These are phyloP conservation scores for Penicillium soppii DNA, from an alignment of 495 filamentous ascomycete genomes.

Conservation along the genomic window DNA sequence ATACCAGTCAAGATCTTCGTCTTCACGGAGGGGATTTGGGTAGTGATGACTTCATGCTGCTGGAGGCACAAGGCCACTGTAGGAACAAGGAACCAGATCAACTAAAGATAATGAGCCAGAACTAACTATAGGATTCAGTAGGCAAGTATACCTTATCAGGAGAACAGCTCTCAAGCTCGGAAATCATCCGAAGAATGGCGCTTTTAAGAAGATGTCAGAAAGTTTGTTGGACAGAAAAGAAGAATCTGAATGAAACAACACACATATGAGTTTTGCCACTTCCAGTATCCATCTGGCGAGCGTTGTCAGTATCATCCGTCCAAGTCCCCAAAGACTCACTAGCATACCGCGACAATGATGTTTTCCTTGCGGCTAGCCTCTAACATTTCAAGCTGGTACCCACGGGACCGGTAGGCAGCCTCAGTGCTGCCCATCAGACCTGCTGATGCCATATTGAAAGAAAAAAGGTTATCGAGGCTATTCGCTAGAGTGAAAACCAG, in stretches of 20 bases:
- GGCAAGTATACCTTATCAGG: conserved; percentile 55
- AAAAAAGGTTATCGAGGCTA: no score
- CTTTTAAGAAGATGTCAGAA: conserved; percentile 37
- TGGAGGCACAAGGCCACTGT: conserved; percentile 74
- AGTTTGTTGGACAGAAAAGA: not conserved
- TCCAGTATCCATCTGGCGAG: conserved; percentile 84
- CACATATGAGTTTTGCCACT: conserved; percentile 93
- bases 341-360: conserved; percentile 76
- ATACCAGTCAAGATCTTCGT: conserved; percentile 64
- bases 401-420: conserved; percentile 49
- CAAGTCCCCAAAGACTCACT: not conserved
- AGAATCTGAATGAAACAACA: conserved; percentile 18
- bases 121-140: not conserved
- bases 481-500: no score
- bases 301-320: not conserved
- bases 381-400: conserved; percentile 91
- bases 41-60: conserved; percentile 63
- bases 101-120: conserved; percentile 39
- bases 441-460: not conserved
- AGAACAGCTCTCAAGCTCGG: conserved; percentile 64
- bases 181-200: conserved; percentile 73
- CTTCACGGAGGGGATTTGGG: conserved; percentile 62
- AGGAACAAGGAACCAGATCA: conserved; percentile 84
- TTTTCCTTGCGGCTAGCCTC: conserved; percentile 75
- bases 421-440: conserved; percentile 4